These are phyloP conservation scores for Pseudocohnilembus persalinus DNA, from an alignment of 169 alveolate genomes.

Conservation along the genomic window DNA sequence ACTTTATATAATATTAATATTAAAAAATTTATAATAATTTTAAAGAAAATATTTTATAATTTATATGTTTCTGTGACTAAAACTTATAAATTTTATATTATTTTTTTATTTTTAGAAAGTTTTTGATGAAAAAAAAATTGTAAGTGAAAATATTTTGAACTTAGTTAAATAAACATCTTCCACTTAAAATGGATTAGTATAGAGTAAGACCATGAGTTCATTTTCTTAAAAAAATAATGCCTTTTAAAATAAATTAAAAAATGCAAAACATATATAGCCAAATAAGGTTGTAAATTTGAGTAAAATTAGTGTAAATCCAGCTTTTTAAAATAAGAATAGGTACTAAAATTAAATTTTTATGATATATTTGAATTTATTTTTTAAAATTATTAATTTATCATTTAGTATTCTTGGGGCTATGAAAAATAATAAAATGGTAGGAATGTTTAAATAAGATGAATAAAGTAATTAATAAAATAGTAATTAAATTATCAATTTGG, in stretches of 20 bases:
- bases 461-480: too few relatives aligned
- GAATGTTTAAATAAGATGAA: background rate
- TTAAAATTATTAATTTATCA: background rate
- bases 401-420: background rate
- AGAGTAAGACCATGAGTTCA: background rate
- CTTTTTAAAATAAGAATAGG: background rate
- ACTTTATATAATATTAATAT: too few relatives aligned
- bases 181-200: background rate
- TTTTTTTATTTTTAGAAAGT: background rate
- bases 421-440: background rate
- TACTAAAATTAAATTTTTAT: too few relatives aligned
- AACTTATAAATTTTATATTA: too few relatives aligned
- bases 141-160: too few relatives aligned
- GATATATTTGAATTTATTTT: too few relatives aligned
- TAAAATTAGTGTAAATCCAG: background rate
- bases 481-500: background rate
- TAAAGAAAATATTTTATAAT: too few relatives aligned
- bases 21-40: too few relatives aligned
- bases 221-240: background rate
- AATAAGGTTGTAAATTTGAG: background rate
- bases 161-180: background rate
- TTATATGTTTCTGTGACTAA: too few relatives aligned
- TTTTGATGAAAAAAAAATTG: background rate
- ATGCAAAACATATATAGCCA: background rate
- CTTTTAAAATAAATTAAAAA: too few relatives aligned